Evolutionary conservation across 2,329 filamentous ascomycete genomes (phyloP), one percentile per base, ranked within the genome.

Genomic region (Leptographium procerum): DNA sequence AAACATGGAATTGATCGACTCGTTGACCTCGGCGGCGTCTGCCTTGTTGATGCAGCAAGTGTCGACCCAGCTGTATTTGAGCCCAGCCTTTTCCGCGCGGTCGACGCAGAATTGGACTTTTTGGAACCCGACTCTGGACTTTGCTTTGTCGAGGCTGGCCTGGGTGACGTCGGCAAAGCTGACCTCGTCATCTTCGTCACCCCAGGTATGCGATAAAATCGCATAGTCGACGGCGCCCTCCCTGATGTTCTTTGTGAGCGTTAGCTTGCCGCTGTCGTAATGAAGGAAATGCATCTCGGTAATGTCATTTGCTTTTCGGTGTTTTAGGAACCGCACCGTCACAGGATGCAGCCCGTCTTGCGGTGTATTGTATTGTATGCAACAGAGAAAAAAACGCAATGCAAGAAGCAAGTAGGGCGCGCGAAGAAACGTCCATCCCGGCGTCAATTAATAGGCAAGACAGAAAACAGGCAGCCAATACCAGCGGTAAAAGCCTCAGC

Each of bases 41-140:
- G 56, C 57, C 56, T 67, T 66, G 58, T 67, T 62, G 52, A 68
- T 68, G 59, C 66, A 68, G 53, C 63, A 66, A 0, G 66, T 67
- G 29, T 52, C 50, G 26, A 52, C 29, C 50, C 50, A 52, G 50
- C 26, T 29, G 29, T 52, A 52, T 11, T 51, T 67, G 65, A 13
- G 64, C 55, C 66, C 66, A 66, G 11, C 36, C 33, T 36, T 31
- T 24, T 24, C n/a, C 19, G 51, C 51, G 3, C 5, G 31, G 4
- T 22, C 31, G 8, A 36, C 19, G 31, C 31, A 53, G 16, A 53
- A 22, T 13, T n/a, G 3, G 31, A 61, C 58, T 52, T 66, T 64
- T 22, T 53, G 22, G 7, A 60, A 51, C 5, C 57, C 57, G 3
- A 50, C 16, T 10, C 34, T 10, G 1, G 47, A 11, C 3, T 36